phyloP scores from a whole-genome alignment of 495 filamentous ascomycete genomes.

The Penicillium subrubescens region DNA sequence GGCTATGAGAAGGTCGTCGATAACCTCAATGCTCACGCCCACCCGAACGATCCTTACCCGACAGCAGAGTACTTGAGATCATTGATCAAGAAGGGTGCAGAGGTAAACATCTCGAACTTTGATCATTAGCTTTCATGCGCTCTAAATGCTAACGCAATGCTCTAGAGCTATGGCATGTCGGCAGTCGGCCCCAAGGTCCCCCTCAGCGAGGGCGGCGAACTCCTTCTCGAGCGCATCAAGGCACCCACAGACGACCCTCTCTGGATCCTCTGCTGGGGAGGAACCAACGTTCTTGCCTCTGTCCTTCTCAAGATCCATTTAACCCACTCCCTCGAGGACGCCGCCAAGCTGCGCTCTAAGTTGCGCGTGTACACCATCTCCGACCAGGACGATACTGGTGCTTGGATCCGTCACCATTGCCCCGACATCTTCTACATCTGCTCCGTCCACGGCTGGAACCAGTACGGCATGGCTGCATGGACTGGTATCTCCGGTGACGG shows the following conservation, averaged over 20 bases:
- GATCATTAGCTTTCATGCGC: neutral
- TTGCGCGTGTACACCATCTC: constrained; percentile 51
- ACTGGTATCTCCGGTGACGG: constrained; percentile 48
- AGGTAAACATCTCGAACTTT: constrained; percentile 5
- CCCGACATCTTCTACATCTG: constrained; percentile 50
- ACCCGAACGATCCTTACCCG: constrained; percentile 8
- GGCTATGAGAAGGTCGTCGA: constrained; percentile 18
- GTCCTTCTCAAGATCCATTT: constrained; percentile 38
- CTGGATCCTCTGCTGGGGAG: constrained; percentile 52
- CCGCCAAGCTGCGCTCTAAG: constrained; percentile 33
- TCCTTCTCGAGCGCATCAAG: constrained; percentile 39
- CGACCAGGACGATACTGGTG: constrained; percentile 52
- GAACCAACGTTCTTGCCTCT: constrained; percentile 49
- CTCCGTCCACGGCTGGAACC: constrained; percentile 49
- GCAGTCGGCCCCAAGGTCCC: constrained; percentile 31
- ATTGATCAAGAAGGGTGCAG: constrained; percentile 16
- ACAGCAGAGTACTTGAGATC: constrained; percentile 12
- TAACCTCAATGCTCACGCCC: constrained; percentile 19
- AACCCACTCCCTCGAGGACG: constrained; percentile 29
- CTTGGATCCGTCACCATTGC: constrained; percentile 49
- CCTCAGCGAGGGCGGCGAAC: constrained; percentile 40
- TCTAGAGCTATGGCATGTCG: constrained; percentile 36
- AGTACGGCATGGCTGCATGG: constrained; percentile 52
- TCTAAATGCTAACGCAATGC: neutral
- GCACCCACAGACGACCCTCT: constrained; percentile 32